phyloP scores from a whole-genome alignment of 2,329 filamentous ascomycete species.

The Clarireedia sp. region DNA sequence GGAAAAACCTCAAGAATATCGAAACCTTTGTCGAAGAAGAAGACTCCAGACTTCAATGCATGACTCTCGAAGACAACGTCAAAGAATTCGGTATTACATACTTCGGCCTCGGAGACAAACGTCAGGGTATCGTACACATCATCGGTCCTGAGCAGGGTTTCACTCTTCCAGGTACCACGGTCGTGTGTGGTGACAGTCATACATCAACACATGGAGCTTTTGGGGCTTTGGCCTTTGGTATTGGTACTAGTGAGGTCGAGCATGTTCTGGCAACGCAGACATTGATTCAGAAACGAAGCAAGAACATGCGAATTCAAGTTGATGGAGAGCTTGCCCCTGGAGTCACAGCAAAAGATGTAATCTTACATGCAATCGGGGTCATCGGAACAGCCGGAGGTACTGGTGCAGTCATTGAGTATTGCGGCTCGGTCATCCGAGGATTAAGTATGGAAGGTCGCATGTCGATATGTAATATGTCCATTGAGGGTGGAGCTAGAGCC shows the following conservation, averaged over 20 bases:
- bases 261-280: constrained; percentile 96
- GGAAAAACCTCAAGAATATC: constrained; percentile 90
- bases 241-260: constrained; percentile 97
- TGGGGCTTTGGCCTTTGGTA: constrained; percentile 88
- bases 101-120: constrained; percentile 92
- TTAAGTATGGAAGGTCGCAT: constrained; percentile 96
- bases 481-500: constrained; percentile 88
- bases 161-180: constrained; percentile 91
- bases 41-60: constrained; percentile 87
- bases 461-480: constrained; percentile 99
- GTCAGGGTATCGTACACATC: constrained; percentile 96
- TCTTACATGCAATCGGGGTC: constrained; percentile 84
- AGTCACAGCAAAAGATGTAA: constrained; percentile 92
- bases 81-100: constrained; percentile 95
- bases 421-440: constrained; percentile 80
- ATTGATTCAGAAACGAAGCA: constrained; percentile 86
- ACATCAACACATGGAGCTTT: constrained; percentile 98
- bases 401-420: constrained; percentile 93
- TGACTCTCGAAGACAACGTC: constrained; percentile 94
- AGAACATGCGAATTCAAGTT: constrained; percentile 97
- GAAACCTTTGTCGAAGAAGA: constrained; percentile 75
- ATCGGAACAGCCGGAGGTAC: constrained; percentile 95
- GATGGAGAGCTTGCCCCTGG: constrained; percentile 84
- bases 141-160: constrained; percentile 98
- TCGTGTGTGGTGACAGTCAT: constrained; percentile 96